phyloP scores from a whole-genome alignment of 148 eudicot species.

The Pharnaceum exiguum region DNA sequence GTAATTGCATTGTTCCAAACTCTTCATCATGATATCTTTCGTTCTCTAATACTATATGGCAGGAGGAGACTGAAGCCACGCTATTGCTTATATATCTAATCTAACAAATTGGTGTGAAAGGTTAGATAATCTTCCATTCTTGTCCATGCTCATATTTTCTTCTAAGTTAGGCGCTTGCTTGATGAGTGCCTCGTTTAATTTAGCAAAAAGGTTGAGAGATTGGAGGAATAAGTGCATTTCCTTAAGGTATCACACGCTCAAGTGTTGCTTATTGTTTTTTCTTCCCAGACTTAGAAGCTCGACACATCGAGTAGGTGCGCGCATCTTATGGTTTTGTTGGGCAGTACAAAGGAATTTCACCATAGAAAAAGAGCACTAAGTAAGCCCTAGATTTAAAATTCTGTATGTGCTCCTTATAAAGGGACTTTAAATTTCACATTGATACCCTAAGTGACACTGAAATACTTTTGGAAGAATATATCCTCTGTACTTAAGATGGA shows the following conservation, averaged over 20 bases:
- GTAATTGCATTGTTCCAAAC: too few relatives aligned
- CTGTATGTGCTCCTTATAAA: constrained; percentile 11
- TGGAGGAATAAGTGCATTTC: constrained; percentile 1
- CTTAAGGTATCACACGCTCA: constrained; percentile 1
- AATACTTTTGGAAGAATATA: constrained; percentile 15
- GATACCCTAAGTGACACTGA: constrained; percentile 16
- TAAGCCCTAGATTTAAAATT: constrained; percentile 23
- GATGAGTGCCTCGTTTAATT: neutral
- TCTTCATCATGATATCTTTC: too few relatives aligned
- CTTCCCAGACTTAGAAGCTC: constrained; percentile 15
- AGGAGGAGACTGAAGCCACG: too few relatives aligned
- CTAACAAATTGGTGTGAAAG: too few relatives aligned
- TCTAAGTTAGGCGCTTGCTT: constrained; percentile 20
- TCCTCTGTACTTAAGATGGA: constrained; percentile 25
- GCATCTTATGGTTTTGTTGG: constrained; percentile 21
- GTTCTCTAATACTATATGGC: too few relatives aligned
- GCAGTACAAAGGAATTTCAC: constrained; percentile 10
- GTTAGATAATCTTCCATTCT: too few relatives aligned
- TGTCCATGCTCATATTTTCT: too few relatives aligned
- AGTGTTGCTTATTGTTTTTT: neutral
- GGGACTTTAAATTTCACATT: constrained; percentile 20
- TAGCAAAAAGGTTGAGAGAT: neutral
- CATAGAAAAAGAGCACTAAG: constrained; percentile 6
- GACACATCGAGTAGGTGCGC: constrained; percentile 17
- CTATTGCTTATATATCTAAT: too few relatives aligned